Percentiles rank a stretch among this genome's conserved stretches.
phyloP scores from a whole-genome alignment of 768 basidiomycete species.

The Suillus discolor region DNA sequence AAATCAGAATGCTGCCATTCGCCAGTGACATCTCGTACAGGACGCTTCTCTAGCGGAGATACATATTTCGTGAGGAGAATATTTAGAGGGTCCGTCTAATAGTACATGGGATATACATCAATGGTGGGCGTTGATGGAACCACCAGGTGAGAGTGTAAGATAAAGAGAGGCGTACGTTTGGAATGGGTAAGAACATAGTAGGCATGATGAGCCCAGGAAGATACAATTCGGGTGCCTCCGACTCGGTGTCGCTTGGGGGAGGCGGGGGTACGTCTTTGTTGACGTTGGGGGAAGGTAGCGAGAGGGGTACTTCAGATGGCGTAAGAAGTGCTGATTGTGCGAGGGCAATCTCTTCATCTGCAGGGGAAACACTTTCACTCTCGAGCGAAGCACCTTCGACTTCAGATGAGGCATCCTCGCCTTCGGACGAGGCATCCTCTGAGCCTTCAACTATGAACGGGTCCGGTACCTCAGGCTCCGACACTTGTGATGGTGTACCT shows the following conservation, averaged over 20 bases:
- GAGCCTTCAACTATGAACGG: conserved; percentile 66
- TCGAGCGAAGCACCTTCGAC: conserved; percentile 23
- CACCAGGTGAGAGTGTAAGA: conserved; percentile 62
- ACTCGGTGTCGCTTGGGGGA: conserved; percentile 45
- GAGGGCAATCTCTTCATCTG: conserved; percentile 46
- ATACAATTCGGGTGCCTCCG: conserved; percentile 58
- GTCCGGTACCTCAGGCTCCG: conserved; percentile 56
- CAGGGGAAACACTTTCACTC: conserved; percentile 14
- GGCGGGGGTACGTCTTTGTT: conserved; percentile 58
- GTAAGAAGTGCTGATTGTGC: conserved; percentile 29
- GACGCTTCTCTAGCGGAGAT: conserved; percentile 72
- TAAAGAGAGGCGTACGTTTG: conserved; percentile 69
- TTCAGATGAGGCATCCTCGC: conserved; percentile 19
- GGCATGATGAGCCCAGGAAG: conserved; percentile 70
- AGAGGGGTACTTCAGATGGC: conserved; percentile 20
- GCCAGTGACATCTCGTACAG: conserved; percentile 70
- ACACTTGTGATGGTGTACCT: conserved; percentile 21
- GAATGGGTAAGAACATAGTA: conserved; percentile 86
- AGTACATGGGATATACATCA: conserved; percentile 43
- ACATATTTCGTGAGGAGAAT: conserved; percentile 85
- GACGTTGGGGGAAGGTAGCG: conserved; percentile 36
- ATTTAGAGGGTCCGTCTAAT: conserved; percentile 83
- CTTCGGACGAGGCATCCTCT: conserved; percentile 42
- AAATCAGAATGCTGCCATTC: conserved; percentile 75
- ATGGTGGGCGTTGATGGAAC: conserved; percentile 44